Percentiles rank a stretch among this genome's conserved stretches.
These are phyloP conservation scores for Dalbergia oliveri DNA, from an alignment of 306 rosid species.

Conservation along the genomic window DNA sequence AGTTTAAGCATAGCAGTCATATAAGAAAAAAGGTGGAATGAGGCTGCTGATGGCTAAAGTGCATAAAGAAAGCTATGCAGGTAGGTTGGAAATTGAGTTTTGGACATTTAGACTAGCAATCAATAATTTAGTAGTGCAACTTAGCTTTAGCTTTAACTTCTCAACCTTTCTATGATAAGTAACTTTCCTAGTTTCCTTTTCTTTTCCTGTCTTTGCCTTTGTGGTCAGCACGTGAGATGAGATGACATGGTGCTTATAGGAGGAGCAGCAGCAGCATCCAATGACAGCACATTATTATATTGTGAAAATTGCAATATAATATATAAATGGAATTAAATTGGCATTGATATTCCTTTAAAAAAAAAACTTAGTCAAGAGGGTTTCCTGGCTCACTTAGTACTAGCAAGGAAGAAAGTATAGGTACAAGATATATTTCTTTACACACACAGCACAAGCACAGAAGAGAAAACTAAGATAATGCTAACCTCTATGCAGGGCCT, in stretches of 20 bases:
- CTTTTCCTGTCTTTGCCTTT: slow-evolving; percentile 9
- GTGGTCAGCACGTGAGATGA: slow-evolving; percentile 9
- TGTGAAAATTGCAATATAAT: neutral
- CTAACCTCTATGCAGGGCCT: slow-evolving; percentile 27
- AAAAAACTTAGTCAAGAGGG: no score
- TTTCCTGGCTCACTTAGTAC: neutral
- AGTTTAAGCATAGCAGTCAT: neutral
- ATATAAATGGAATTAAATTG: neutral
- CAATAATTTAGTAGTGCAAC: slow-evolving; percentile 23
- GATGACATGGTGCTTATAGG: neutral
- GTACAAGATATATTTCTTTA: neutral
- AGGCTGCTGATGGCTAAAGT: neutral
- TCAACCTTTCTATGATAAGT: slow-evolving; percentile 5
- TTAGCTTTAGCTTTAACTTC: slow-evolving; percentile 13
- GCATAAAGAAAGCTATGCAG: neutral
- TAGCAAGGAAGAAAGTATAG: slow-evolving; percentile 17
- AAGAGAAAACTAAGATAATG: neutral
- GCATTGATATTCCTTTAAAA: neutral
- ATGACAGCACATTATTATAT: no score
- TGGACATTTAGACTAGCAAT: neutral
- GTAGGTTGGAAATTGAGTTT: slow-evolving; percentile 1
- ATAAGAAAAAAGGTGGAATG: no score
- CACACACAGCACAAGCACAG: neutral
- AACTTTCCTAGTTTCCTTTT: neutral
- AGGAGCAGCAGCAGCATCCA: neutral